These are phyloP conservation scores for Verticillium albo-atrum DNA, from an alignment of 2,329 filamentous ascomycete genomes.

Conservation along the genomic window DNA sequence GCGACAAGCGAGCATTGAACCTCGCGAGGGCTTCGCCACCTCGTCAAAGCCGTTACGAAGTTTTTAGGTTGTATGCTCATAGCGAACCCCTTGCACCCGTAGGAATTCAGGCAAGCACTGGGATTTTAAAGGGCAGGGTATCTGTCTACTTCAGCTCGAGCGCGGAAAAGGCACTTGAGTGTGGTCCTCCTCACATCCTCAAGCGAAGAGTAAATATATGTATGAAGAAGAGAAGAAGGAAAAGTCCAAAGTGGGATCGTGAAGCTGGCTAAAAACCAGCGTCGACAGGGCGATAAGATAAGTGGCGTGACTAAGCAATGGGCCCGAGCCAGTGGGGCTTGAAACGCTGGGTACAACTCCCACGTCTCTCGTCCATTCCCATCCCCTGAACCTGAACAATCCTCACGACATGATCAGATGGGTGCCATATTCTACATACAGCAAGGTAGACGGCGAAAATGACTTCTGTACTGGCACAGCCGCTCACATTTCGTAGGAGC, in stretches of 20 bases:
- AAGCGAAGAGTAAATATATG: conserved; percentile 40
- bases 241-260: conserved; percentile 4
- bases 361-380: no score
- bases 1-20: no score
- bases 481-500: not conserved
- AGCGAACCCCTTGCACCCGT: conserved; percentile 57
- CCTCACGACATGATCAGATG: not conserved
- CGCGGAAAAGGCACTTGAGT: conserved; percentile 37
- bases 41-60: no score
- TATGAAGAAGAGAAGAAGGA: conserved; percentile 39
- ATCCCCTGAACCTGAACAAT: no score
- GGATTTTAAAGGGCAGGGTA: conserved; percentile 56
- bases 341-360: no score
- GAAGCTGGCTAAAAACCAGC: conserved; percentile 1
- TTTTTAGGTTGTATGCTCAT: conserved; percentile 48
- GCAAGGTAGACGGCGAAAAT: not conserved
- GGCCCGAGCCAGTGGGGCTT: not conserved
- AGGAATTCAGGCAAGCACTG: conserved; percentile 37
- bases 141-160: conserved; percentile 50
- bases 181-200: conserved; percentile 29
- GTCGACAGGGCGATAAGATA: not conserved
- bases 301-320: not conserved
- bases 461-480: not conserved
- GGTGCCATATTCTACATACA: not conserved
- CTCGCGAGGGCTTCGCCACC: no score